Conservation (phyloP, 164 flowering plant species). For the Litsea cubeba region DNA sequence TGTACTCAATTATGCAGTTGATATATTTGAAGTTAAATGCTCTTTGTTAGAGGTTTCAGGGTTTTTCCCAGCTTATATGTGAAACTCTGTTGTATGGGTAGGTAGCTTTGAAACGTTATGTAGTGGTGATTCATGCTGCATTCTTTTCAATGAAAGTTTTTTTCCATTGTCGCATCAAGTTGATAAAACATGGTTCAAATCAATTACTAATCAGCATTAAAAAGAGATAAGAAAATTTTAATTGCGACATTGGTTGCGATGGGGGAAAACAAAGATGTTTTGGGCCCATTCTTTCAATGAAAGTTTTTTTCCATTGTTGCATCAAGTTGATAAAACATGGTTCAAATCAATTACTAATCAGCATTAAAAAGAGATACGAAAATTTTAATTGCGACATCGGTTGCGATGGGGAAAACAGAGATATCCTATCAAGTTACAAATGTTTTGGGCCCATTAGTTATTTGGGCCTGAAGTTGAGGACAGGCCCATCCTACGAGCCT, state of each 20-base stretch:
- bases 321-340: background rate
- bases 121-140: background rate
- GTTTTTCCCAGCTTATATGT: too few species aligned
- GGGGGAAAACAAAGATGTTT: background rate
- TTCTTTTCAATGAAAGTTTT: background rate
- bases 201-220: background rate
- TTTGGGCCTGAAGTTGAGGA: background rate
- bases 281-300: background rate
- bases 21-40: constrained; percentile 12
- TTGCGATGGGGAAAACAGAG: background rate
- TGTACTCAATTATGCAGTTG: constrained; percentile 65
- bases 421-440: background rate
- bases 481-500: too few species aligned
- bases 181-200: background rate
- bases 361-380: background rate
- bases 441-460: background rate
- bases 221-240: background rate
- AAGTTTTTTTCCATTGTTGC: background rate
- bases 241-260: background rate
- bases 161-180: background rate
- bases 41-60: too few species aligned
- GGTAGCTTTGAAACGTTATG: background rate
- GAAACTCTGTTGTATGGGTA: too few species aligned
- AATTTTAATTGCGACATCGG: background rate
- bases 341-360: background rate